Evolutionary conservation across 495 filamentous ascomycete species (phyloP).

Genomic region (Neohortaea acidophila): DNA sequence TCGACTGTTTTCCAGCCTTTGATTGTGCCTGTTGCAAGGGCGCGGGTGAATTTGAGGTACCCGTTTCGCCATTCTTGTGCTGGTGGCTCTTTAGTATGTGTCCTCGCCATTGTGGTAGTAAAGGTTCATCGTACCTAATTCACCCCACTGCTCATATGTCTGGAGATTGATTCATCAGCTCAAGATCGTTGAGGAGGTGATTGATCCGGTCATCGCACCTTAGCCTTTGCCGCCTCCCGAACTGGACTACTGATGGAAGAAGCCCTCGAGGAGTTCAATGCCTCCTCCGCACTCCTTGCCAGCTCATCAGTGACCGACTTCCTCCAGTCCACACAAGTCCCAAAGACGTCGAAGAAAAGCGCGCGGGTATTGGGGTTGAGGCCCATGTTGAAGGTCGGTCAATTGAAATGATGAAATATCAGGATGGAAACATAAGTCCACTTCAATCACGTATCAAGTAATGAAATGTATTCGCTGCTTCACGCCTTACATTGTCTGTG

Average conservation of each 20-base stretch:
- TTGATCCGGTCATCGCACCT: not conserved
- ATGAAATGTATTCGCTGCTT: too few species aligned
- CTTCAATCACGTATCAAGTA: too few species aligned
- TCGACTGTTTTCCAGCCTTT: conserved; percentile 34
- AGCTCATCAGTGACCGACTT: conserved; percentile 42
- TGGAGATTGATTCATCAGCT: too few species aligned
- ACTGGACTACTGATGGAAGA: conserved; percentile 23
- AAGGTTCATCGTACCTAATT: conserved; percentile 4
- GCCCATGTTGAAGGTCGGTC: too few species aligned
- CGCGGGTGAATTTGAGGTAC: conserved; percentile 46
- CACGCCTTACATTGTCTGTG: too few species aligned
- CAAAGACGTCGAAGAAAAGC: conserved; percentile 57
- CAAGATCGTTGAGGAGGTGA: too few species aligned
- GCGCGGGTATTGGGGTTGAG: too few species aligned
- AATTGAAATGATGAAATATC: too few species aligned
- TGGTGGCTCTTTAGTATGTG: conserved; percentile 32
- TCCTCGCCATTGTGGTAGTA: conserved; percentile 25
- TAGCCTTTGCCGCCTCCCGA: too few species aligned
- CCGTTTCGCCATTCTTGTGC: conserved; percentile 52
- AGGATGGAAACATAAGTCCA: too few species aligned
- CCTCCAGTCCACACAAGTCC: conserved; percentile 64
- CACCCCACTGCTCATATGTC: conserved; percentile 17
- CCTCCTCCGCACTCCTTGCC: conserved; percentile 23
- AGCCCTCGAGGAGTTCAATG: conserved; percentile 30
- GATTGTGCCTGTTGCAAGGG: conserved; percentile 30